Base-by-base conservation (phyloP, 768 basidiomycete genomes). In the Pleurotus pulmonarius region DNA sequence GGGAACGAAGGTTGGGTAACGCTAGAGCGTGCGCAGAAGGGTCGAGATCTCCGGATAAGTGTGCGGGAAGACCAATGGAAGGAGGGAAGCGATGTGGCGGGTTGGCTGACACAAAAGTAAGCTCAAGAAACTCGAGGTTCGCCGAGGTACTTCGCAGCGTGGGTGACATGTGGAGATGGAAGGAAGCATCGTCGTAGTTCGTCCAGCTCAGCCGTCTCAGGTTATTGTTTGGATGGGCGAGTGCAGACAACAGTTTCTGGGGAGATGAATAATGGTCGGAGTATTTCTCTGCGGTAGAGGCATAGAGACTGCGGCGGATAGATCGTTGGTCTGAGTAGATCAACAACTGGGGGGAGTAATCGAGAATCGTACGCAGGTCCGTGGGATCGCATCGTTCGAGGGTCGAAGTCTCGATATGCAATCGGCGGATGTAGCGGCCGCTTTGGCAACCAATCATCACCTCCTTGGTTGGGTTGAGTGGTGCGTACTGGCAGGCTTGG, bases 321-420 rank as follows among this genome's bases (percentile, higher is more conserved):
- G 83, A 83, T 49, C 80, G 77, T 54, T 83, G 80, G 65, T 90
- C 88, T 3, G 82, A 81, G 63, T 81, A 90, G 13, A 83, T 75
- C 62, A 77, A 72, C 8, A 90, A 67, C 15, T 75, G 74, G 0
- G 86, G 83, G 0, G 86, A 76, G 59, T 84, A 78, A 61, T 86
- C 85, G 46, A 90, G 71, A 56, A 90, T 87, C 22, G 82, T 79
- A n/a, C 85, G 77, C 39, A 90, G 73, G 62, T 89, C 86, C 4
- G 75, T 76, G 15, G 88, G 85, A 4, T 77, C 77, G 61, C 87
- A 90, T 24, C 83, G 80, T 49, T 86, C 84, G 55, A 88, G 72
- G 5, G 77, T 69, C 15, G 79, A 77, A 5, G 88, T 90, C 72
- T 90, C 86, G 65, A 90, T 83, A 63, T 88, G 87, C 26, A 90